These are phyloP conservation scores for Oenanthe sinensis DNA, from an alignment of 129 eudicot species.

Conservation along the genomic window DNA sequence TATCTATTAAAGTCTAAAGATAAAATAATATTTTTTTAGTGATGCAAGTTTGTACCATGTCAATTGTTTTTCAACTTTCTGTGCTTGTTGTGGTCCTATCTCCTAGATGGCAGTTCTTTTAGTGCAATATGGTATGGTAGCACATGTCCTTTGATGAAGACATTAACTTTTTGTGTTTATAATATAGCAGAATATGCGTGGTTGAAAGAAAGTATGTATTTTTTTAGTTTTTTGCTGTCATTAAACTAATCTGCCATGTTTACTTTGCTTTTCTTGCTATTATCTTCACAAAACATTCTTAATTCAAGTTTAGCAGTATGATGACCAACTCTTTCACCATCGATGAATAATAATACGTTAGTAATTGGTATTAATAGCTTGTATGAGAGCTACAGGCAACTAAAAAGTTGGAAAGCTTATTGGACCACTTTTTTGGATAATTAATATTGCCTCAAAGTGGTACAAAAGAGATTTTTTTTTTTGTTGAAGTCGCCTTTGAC, in stretches of 20 bases:
- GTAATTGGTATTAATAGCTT: neutral
- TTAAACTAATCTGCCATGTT: neutral
- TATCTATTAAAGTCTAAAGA: neutral
- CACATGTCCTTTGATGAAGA: constrained; percentile 1
- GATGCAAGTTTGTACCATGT: neutral
- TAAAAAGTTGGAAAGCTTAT: neutral
- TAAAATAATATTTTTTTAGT: neutral
- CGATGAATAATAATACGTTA: neutral
- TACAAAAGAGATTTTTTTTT: neutral
- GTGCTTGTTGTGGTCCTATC: neutral
- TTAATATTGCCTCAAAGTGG: neutral
- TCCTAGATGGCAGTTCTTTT: neutral
- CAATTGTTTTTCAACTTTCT: neutral
- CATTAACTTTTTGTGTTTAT: neutral
- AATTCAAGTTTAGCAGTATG: neutral
- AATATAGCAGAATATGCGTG: neutral
- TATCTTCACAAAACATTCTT: neutral
- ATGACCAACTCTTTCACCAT: neutral
- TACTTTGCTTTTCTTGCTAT: neutral
- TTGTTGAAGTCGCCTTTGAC: neutral
- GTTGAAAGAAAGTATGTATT: neutral
- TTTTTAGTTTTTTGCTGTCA: neutral
- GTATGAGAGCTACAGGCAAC: neutral
- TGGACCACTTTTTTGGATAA: neutral
- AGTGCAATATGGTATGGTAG: neutral